Evolutionary conservation across 768 basidiomycete genomes (phyloP), one percentile per base, ranked within the genome.

Genomic region (Xerocomellus intermedius): DNA sequence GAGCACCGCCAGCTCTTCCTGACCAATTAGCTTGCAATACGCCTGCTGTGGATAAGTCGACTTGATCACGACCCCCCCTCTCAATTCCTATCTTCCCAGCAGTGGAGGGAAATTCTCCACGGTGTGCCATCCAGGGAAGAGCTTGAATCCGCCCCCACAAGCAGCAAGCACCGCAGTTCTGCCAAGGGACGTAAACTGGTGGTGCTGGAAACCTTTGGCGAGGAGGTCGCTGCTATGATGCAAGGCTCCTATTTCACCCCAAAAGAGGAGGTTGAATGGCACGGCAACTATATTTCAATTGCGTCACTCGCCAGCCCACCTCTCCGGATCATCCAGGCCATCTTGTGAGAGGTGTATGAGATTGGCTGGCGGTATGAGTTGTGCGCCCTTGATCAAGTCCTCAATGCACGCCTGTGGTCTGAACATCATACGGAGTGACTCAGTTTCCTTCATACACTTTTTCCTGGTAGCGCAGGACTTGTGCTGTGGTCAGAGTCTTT

Each of bases 331-430:
- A 52, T 52, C 44, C 9, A 14, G 10, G 36, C 26, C 3, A 59
- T 69, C 36, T 24, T 65, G 8, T 67, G 57, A 60, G 55, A 65
- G 42, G 22, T 66, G 0, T 51, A 50, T 4, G 58, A 69, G 32
- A 55, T 62, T 13, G 60, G 59, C 19, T 69, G 65, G 41, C 22
- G 47, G 2, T 64, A 56, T 36, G 59, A 67, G 26, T 49, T 69
- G 9, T 45, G 55, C 14, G 56, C 63, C 10, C 60, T 70, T 2
- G 52, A 70, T 24, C 38, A 35, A 3, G 38, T 39, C 36, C 36
- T 54, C 12, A 60, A 57, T 4, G n/a, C 47, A 16, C 5, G 9
- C 5, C n/a, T 42, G n/a, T 58, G 61, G 48, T 48, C 16, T 12
- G 42, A 61, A 17, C n/a, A 59, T 17, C 24, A 10, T 10, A 19